These are phyloP conservation scores for Schwanniomyces vanrijiae DNA, from an alignment of 805 yeast species.

Conservation along the genomic window DNA sequence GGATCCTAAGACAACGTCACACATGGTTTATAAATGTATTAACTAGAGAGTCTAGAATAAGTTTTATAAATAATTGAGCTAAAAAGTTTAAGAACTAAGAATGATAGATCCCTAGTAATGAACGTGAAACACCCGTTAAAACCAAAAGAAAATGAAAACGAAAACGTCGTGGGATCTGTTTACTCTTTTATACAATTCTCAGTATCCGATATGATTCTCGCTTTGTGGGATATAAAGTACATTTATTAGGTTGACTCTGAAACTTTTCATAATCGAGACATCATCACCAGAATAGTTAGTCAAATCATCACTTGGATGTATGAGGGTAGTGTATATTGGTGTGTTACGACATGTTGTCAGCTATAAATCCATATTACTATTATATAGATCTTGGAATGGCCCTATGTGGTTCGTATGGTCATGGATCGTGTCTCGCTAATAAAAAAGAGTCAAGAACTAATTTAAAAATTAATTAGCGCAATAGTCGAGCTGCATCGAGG, in stretches of 20 bases:
- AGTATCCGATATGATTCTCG: not conserved
- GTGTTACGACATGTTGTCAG: not conserved
- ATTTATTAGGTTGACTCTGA: constrained; percentile 7
- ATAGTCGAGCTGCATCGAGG: too few relatives aligned
- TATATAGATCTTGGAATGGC: not conserved
- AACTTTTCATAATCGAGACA: not conserved
- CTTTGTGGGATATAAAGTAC: not conserved
- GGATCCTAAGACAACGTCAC: constrained; percentile 93
- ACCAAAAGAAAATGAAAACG: constrained; percentile 5
- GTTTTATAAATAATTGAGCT: not conserved
- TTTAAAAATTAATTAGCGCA: not conserved
- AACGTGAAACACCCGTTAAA: constrained; percentile 17
- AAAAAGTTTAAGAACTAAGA: constrained; percentile 8
- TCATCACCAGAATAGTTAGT: not conserved
- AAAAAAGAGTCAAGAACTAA: not conserved
- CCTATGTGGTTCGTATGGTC: not conserved
- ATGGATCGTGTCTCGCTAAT: not conserved
- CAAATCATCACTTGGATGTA: not conserved
- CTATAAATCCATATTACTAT: not conserved
- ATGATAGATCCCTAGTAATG: constrained; percentile 7
- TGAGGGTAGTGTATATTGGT: not conserved
- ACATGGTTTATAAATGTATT: constrained; percentile 42
- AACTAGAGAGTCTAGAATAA: not conserved
- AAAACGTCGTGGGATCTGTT: not conserved
- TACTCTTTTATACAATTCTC: not conserved